These are phyloP conservation scores for Penicillium freii DNA, from an alignment of 2,329 filamentous ascomycete genomes.

Conservation along the genomic window DNA sequence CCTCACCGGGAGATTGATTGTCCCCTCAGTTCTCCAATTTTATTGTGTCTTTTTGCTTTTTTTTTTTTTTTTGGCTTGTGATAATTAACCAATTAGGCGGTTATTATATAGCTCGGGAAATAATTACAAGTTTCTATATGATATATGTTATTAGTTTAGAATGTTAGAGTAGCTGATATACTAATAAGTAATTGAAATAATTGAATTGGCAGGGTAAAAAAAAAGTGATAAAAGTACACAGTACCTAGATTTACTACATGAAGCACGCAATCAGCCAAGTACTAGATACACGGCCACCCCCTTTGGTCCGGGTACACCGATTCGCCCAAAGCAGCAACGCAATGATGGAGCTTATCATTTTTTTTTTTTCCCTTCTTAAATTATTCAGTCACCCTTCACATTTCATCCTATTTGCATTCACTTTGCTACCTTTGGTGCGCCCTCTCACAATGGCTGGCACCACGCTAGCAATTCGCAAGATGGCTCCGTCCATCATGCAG, in stretches of 20 bases:
- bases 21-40: constrained; percentile 27
- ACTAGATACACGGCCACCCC: constrained; percentile 5
- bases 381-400: constrained; percentile 8
- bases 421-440: constrained; percentile 22
- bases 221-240: background rate
- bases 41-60: background rate
- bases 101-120: background rate
- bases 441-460: constrained; percentile 36
- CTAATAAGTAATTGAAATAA: background rate
- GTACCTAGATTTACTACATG: background rate
- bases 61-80: background rate
- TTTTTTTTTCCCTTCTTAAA: constrained; percentile 20
- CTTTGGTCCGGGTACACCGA: constrained; percentile 31
- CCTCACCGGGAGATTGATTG: constrained; percentile 19
- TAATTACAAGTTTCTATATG: background rate
- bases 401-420: constrained; percentile 11
- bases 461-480: constrained; percentile 34
- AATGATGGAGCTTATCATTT: constrained; percentile 18
- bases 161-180: background rate
- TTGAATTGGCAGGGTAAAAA: background rate
- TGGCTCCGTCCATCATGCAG: constrained; percentile 34
- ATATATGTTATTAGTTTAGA: background rate
- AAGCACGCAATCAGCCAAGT: constrained; percentile 7
- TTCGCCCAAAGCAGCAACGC: constrained; percentile 37
- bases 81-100: background rate